Percentiles rank a stretch among this genome's conserved stretches.
Evolutionary conservation across 768 basidiomycete genomes (phyloP).

Genomic region (Trametes punicea): DNA sequence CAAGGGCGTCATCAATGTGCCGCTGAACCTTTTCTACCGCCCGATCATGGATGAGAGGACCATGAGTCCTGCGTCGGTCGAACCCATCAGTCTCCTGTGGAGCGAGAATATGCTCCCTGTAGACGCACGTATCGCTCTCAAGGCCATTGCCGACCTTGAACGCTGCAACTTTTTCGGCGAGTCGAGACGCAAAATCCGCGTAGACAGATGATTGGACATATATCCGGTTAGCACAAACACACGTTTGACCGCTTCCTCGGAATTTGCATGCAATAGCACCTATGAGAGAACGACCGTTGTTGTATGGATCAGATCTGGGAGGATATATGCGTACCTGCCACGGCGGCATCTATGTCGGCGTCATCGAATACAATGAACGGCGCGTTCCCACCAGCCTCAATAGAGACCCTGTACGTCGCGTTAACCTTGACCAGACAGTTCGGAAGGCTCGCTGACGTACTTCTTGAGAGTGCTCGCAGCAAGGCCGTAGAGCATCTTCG

Average conservation of each 20-base stretch:
- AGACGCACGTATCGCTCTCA: slow-evolving; percentile 65
- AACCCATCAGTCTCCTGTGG: neutral
- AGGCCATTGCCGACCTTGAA: slow-evolving; percentile 91
- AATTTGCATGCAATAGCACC: slow-evolving; percentile 79
- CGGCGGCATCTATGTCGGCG: slow-evolving; percentile 89
- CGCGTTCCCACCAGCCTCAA: slow-evolving; percentile 93
- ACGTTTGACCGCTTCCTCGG: slow-evolving; percentile 79
- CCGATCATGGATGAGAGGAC: slow-evolving; percentile 86
- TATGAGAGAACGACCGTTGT: slow-evolving; percentile 28
- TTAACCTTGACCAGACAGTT: neutral
- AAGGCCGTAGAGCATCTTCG: slow-evolving; percentile 70
- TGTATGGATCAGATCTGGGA: too few relatives aligned
- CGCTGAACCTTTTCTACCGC: slow-evolving; percentile 81
- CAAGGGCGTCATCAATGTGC: slow-evolving; percentile 87
- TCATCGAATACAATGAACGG: slow-evolving; percentile 98
- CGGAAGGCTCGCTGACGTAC: slow-evolving; percentile 37
- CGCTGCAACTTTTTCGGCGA: slow-evolving; percentile 76
- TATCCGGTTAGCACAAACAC: slow-evolving; percentile 86
- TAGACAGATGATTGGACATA: slow-evolving; percentile 91
- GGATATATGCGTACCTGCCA: slow-evolving; percentile 54
- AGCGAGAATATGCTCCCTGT: too few relatives aligned
- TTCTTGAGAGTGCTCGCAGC: slow-evolving; percentile 80
- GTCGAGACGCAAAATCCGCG: slow-evolving; percentile 85
- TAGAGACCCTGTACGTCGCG: slow-evolving; percentile 44
- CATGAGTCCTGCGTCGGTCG: slow-evolving; percentile 68